Evolutionary conservation across 2,329 filamentous ascomycete genomes (phyloP), one percentile per base, ranked within the genome.

Genomic region (Cordyceps tenuipes): DNA sequence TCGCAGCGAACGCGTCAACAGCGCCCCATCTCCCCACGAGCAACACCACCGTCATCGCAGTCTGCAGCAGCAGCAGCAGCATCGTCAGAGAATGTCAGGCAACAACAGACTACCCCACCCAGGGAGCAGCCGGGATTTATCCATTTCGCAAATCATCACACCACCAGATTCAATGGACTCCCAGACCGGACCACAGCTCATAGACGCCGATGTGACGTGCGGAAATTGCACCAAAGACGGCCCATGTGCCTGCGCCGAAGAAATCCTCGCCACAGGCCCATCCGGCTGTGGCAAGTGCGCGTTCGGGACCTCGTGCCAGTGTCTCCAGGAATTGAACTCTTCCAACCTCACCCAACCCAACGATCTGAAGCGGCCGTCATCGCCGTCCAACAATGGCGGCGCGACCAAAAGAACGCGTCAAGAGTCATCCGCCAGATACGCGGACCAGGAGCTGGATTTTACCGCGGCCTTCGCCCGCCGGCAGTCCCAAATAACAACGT

Each of bases 401-500:
- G 72, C 75, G 2, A 82, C 82, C 63, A 89, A 88, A 70, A 80
- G 82, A 39, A 78, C 78, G 47, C 80, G 80, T 21, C 71, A 79
- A 12, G 66, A 57, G 34, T 48, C 43, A n/a, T 52, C 56, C 49
- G 53, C 62, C 9, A 85, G 89, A 59, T 75, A 78, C 58, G 12
- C 36, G 2, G 49, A 53, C 15, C 80, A 85, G 64, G 89, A 91
- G 73, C 87, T 87, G 50, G 88, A 92, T 69, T 91, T 91, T 66
- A 91, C 89, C 6, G 73, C 81, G 63, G 80, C 84, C 65, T 88
- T 88, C 68, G 76, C 82, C 59, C 75, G 77, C 68, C 75, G 77
- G 65, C 69, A 46, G 41, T 59, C 57, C 26, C 57, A 59, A 53
- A 53, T 59, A 53, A 34, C 31, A 15, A 76, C 65, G 53, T 64